Conservation (phyloP, 192 early-diverging fungal genomes). For the Rhizoclosmatium globosum region DNA sequence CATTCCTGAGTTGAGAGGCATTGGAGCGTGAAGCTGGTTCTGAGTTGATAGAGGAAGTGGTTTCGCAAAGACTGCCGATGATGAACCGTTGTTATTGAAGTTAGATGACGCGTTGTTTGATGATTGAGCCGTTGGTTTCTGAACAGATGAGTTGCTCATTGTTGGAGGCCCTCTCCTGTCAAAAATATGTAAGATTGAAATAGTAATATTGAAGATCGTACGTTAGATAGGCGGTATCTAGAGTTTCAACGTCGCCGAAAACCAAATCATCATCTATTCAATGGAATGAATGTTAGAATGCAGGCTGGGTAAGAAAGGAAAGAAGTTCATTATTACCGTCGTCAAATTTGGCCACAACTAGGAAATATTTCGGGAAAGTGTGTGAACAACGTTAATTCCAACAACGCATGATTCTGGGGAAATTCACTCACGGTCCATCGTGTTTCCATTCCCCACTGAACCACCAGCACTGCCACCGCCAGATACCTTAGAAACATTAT, state of each 20-base stretch:
- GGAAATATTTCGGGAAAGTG: neutral
- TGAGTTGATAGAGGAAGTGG: too few relatives aligned
- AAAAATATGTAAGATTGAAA: too few relatives aligned
- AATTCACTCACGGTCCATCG: neutral
- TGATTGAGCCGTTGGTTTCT: too few relatives aligned
- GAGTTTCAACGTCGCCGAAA: constrained; percentile 10
- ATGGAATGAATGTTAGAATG: neutral
- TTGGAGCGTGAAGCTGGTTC: too few relatives aligned
- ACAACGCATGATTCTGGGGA: neutral
- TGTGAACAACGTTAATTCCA: neutral
- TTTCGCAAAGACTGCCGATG: too few relatives aligned
- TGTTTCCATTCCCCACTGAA: too few relatives aligned
- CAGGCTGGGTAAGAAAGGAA: neutral
- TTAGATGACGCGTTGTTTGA: too few relatives aligned
- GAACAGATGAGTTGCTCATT: too few relatives aligned
- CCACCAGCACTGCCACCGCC: too few relatives aligned
- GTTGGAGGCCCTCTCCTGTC: too few relatives aligned
- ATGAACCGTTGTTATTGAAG: too few relatives aligned
- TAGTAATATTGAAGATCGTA: neutral
- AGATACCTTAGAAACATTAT: neutral
- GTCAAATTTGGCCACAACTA: neutral
- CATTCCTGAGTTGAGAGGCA: too few relatives aligned
- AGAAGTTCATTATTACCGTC: neutral
- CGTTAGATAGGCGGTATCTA: constrained; percentile 17
- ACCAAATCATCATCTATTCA: neutral